These are phyloP conservation scores for Capsicum chinense DNA, from an alignment of 257 asterid species.

Conservation along the genomic window DNA sequence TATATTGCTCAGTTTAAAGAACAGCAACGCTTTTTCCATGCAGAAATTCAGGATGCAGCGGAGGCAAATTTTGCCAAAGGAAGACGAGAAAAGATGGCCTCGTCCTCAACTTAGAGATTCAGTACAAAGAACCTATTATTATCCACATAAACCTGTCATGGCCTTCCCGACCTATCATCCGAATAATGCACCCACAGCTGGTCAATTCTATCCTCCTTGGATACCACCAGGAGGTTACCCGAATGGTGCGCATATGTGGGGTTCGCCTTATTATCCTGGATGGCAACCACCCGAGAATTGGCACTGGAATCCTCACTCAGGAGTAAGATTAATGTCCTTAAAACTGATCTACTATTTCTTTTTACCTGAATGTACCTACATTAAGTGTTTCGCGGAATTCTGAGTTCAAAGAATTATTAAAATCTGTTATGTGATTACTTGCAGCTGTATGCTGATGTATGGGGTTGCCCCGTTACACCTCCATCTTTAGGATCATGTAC, in stretches of 20 bases:
- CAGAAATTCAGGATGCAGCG: conserved; percentile 61
- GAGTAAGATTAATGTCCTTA: conserved; percentile 37
- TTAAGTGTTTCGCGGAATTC: background rate
- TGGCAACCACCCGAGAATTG: conserved; percentile 51
- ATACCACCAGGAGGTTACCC: conserved; percentile 41
- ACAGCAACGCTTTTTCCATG: background rate
- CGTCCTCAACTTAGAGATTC: conserved; percentile 44
- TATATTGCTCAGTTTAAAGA: background rate
- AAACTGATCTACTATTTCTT: conserved; percentile 30
- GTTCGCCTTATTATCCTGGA: conserved; percentile 48
- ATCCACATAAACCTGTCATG: conserved; percentile 48
- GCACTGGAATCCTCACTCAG: conserved; percentile 50
- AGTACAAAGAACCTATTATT: conserved; percentile 38
- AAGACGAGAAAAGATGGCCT: conserved; percentile 44
- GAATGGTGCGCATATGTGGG: conserved; percentile 44
- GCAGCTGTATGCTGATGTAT: conserved; percentile 54
- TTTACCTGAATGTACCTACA: background rate
- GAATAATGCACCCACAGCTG: conserved; percentile 34
- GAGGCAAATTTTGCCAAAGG: conserved; percentile 54
- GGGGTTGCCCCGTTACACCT: conserved; percentile 62
- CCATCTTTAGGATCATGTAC: conserved; percentile 35
- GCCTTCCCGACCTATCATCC: conserved; percentile 52
- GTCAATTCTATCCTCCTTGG: conserved; percentile 51
- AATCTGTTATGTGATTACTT: background rate
- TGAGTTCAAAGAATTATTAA: background rate